Evolutionary conservation across 2,329 filamentous ascomycete species (phyloP).

Genomic region (Diaporthe australafricana): DNA sequence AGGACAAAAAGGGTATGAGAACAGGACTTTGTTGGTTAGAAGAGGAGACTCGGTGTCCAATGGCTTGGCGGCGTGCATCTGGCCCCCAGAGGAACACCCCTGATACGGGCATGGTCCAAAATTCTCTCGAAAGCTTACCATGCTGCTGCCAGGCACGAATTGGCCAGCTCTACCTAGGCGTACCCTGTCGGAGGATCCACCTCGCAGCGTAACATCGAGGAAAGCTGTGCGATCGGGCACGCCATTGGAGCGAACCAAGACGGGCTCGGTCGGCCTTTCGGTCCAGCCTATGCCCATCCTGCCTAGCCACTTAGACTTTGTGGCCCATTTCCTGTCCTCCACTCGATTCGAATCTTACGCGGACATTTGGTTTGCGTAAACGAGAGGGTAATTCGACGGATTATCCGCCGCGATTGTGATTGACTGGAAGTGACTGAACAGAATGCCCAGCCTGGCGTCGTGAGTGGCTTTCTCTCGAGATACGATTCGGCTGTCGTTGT

Average conservation of each 20-base stretch:
- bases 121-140: conserved; percentile 17
- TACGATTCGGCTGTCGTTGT: background rate
- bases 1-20: background rate
- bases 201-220: conserved; percentile 18
- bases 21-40: background rate
- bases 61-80: conserved; percentile 18
- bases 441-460: background rate
- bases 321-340: background rate
- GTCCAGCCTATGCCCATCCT: background rate
- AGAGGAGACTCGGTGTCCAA: conserved; percentile 18
- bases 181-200: conserved; percentile 19
- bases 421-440: background rate
- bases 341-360: conserved; percentile 2
- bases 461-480: background rate
- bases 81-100: conserved; percentile 14
- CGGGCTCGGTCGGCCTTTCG: conserved; percentile 13
- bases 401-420: no score
- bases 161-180: background rate
- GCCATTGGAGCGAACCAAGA: conserved; percentile 9
- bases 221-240: background rate
- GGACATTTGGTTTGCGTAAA: background rate
- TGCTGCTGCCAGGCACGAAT: conserved; percentile 11
- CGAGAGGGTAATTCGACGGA: background rate
- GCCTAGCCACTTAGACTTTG: conserved; percentile 5
- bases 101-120: conserved; percentile 12